Evolutionary conservation across 192 early-diverging fungal genomes (phyloP), one percentile per base, ranked within the genome.

Genomic region (Pilobolus umbonatus): DNA sequence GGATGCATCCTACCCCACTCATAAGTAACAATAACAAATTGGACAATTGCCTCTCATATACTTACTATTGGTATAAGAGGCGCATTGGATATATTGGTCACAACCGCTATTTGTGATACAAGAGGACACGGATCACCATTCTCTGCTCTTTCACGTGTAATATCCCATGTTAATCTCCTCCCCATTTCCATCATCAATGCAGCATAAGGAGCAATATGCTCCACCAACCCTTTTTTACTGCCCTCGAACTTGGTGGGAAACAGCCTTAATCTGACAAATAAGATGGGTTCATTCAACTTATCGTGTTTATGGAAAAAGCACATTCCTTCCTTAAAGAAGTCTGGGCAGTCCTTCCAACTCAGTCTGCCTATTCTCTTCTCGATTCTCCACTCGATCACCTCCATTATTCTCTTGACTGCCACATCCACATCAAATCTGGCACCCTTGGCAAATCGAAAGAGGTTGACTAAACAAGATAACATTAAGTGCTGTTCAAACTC

Each of bases 371-470:
- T 47, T 9, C 47, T 21, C 19, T 60, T 59, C 31, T 69, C 64
- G 5, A 56, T 34, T 48, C 75, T 58, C 75, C 75, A 76, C 26
- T 56, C 52, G 32, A 76, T 51, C 17, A 65, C 62, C 10, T 57
- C 56, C 22, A 67, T 30, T 2, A 73, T 22, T 10, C 58, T 17
- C 19, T 40, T 45, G 10, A 56, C 50, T 7, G 71, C 61, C 14
- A 14, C 6, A 14, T 69, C 57, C 17, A 66, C 43, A 26, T 58
- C 44, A 55, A 61, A 76, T 4, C 32, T 19, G 30, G 59, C 31
- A 9, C 56, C 54, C 29, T 62, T 51, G 10, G 74, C 50, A 28
- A 69, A 76, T 6, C 75, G 63, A 50, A 76, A 76, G 4, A 76
- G 48, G 10, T 67, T 76, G 1, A 69, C 75, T 75, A 61, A 2